These are phyloP conservation scores for Penicillium steckii DNA, from an alignment of 495 filamentous ascomycete species.

Conservation along the genomic window DNA sequence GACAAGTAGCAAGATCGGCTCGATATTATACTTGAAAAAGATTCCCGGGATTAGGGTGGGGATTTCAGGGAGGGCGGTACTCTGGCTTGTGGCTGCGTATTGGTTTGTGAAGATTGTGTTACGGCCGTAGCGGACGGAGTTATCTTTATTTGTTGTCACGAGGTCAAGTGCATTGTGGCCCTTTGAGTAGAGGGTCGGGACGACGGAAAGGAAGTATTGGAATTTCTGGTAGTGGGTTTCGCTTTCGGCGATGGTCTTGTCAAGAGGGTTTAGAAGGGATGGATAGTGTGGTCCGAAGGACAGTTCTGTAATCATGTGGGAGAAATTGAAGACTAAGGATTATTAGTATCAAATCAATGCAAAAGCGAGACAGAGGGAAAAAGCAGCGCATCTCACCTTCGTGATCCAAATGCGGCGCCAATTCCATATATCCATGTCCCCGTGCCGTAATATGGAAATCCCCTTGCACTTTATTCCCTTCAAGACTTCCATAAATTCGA, in stretches of 20 bases:
- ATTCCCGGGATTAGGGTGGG: constrained; percentile 72
- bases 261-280: constrained; percentile 88
- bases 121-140: constrained; percentile 24
- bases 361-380: constrained; percentile 1
- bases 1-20: constrained; percentile 86
- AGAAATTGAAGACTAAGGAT: constrained; percentile 73
- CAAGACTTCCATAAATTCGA: constrained; percentile 84
- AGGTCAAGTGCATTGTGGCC: constrained; percentile 50
- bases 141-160: constrained; percentile 29
- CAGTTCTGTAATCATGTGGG: constrained; percentile 93
- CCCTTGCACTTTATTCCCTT: constrained; percentile 93
- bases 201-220: constrained; percentile 97
- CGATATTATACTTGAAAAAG: constrained; percentile 99
- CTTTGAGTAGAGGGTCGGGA: constrained; percentile 87
- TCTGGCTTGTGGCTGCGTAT: constrained; percentile 92
- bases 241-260: constrained; percentile 81
- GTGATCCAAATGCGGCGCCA: constrained; percentile 82
- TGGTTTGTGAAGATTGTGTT: constrained; percentile 89
- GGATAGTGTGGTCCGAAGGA: constrained; percentile 97
- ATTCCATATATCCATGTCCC: constrained; percentile 88
- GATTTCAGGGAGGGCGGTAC: constrained; percentile 62
- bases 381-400: constrained; percentile 64
- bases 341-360: background rate
- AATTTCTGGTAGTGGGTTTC: constrained; percentile 83
- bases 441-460: constrained; percentile 98